Base-by-base conservation (phyloP, 345 rosid species). In the Schrenkiella parvula region DNA sequence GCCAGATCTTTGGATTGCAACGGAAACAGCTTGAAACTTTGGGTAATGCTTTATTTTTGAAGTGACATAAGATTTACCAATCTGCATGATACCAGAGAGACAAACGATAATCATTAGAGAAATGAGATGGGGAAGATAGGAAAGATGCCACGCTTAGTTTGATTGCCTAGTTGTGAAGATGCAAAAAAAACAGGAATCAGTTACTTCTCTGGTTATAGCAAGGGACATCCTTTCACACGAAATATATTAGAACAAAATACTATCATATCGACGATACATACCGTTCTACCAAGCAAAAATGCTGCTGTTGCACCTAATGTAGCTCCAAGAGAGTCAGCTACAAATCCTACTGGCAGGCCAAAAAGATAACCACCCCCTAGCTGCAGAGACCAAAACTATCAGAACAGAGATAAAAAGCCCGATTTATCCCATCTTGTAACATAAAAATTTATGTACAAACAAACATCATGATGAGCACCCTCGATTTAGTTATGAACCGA, bases 341-440 rank as follows among this genome's bases (percentile, higher is more conserved):
- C 68, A 80, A 95, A 92, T 37, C 99, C 99, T 72, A 95, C 81
- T n/a, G 93, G 96, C 71, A 92, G 78, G 43, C 99, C 99, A 78
- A 90, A 95, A 73, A 95, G 96, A 80, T 95, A 95, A 64, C 99
- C 99, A 55, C 99, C 99, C 37, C 99, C 99, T 73, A 95, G 97
- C 99, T 95, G 87, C 61, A 70, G 59, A 66, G 21, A 34, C 58
- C 47, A 71, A 32, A 2, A 59, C 34, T 43, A 46, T 70, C 26
- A 55, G 48, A 42, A 19, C 61, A 37, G 4, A 34, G 22, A 69
- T 28, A 10, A 13, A 26, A 28, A 42, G 11, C 11, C 12, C 3
- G 1, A 32, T 23, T 23, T 5, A 50, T n/a, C 28, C 32, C 25
- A 50, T 13, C 21, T 48, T 38, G 35, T n/a, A 31, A 1, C 4